Evolutionary conservation across 106 monocot species (phyloP).

Genomic region (Allium cepa): DNA sequence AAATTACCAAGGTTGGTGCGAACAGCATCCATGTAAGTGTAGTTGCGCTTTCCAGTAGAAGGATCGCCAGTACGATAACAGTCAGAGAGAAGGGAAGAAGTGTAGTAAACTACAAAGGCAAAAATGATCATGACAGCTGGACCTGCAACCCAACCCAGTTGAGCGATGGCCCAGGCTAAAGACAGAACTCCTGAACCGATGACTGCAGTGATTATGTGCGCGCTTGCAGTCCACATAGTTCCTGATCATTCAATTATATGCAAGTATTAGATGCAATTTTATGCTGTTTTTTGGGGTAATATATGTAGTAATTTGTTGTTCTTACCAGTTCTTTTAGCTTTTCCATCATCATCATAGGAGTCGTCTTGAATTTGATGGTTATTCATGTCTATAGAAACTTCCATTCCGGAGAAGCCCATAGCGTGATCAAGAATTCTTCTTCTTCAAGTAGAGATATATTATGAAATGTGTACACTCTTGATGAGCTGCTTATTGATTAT

Average conservation of each 20-base stretch:
- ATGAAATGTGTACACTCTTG: too few species aligned
- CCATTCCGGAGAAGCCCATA: conserved; percentile 1
- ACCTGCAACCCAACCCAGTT: conserved; percentile 23
- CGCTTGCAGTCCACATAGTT: conserved; percentile 14
- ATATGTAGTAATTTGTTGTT: neutral
- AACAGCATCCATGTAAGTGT: conserved; percentile 77
- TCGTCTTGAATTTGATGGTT: neutral
- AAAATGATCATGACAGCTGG: conserved; percentile 25
- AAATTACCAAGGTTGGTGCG: conserved; percentile 40
- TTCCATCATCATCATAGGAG: conserved; percentile 57
- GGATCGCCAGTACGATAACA: conserved; percentile 63
- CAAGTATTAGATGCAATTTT: neutral
- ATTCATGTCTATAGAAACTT: conserved; percentile 6
- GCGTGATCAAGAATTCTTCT: too few species aligned
- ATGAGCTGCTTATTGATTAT: too few species aligned
- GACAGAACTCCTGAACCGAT: conserved; percentile 22
- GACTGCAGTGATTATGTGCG: conserved; percentile 19
- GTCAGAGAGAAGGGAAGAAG: conserved; percentile 58
- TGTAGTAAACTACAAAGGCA: conserved; percentile 63
- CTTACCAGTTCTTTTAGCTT: conserved; percentile 42
- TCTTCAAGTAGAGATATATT: too few species aligned
- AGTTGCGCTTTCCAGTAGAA: conserved; percentile 58
- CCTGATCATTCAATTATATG: neutral
- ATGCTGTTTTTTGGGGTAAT: too few species aligned
- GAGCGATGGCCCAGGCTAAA: conserved; percentile 16